Base-by-base conservation (phyloP, 2,329 filamentous ascomycete species). In the Xylariales sp. region DNA sequence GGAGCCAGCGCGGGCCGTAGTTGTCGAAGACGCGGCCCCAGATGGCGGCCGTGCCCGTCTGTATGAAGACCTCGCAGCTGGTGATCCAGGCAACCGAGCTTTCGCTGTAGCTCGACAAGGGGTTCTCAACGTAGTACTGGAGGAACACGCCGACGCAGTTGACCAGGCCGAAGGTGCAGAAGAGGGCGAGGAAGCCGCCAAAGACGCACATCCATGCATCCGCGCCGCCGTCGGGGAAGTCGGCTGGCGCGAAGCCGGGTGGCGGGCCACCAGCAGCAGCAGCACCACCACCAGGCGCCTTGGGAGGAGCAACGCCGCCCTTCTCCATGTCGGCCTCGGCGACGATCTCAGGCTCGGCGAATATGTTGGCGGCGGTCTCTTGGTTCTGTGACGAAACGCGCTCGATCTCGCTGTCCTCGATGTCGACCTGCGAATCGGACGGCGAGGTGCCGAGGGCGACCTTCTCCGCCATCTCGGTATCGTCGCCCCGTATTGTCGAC, bases 141-240 rank as follows among this genome's bases (percentile, higher is more conserved):
- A 78, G 70, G 53, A 80, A 79, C 5, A 76, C 62, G n/a, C 76
- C 76, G 31, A 64, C 56, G 48, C 62, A 64, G 51, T 62, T 65
- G 47, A 62, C 40, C 13, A 63, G 48, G 5, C 63, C 63, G 42
- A 65, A 66, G 6, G 58, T 61, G 47, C 55, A 60, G 44, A 65
- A 65, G 5, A 65, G 45, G 6, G 54, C 53, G 38, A 56, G 55
- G 56, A 61, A 70, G 3, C 63, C 66, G 21, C 68, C 68, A 16
- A 66, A 53, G 4, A 83, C 76, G 2, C 72, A 70, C 7, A 76
- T 61, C 74, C 77, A 81, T 7, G 79, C 78, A 44, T 72, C 59
- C 4, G 53, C 30, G 3, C 78, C 78, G 28, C 78, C 78, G 48
- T 82, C 78, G 1, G 78, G 78, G 40, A 78, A 79, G 44, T 75